Evolutionary conservation across 768 basidiomycete genomes (phyloP).

Genomic region (Lyophyllum atratum): DNA sequence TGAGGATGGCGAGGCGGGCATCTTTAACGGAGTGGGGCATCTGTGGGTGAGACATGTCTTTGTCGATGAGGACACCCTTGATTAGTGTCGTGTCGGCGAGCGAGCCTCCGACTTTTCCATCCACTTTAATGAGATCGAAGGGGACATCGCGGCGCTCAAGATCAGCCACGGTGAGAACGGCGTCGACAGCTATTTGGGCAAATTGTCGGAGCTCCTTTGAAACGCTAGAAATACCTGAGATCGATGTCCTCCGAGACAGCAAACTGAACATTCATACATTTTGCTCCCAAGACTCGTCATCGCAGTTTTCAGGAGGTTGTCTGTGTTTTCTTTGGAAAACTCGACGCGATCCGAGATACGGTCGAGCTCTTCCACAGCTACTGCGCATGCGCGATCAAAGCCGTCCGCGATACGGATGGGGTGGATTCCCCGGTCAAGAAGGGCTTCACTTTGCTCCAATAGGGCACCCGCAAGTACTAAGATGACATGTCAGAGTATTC

Average conservation of each 20-base stretch:
- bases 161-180: conserved; percentile 93
- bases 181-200: conserved; percentile 97
- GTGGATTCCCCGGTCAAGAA: conserved; percentile 99
- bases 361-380: conserved; percentile 90
- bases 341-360: conserved; percentile 87
- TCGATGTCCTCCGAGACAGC: not conserved
- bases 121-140: conserved; percentile 98
- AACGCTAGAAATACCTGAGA: conserved; percentile 56
- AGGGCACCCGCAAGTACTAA: conserved; percentile 96
- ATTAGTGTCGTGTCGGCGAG: conserved; percentile 94
- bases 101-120: conserved; percentile 97
- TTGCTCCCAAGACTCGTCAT: conserved; percentile 97
- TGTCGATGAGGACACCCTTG: conserved; percentile 97
- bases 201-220: conserved; percentile 96
- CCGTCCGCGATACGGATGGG: conserved; percentile 99
- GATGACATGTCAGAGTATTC: not conserved
- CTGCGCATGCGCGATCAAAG: conserved; percentile 90
- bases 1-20: conserved; percentile 93
- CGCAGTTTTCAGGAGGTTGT: conserved; percentile 90
- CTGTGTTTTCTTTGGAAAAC: conserved; percentile 79
- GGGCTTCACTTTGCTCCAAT: conserved; percentile 88
- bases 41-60: conserved; percentile 99
- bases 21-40: conserved; percentile 91
- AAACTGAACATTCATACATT: conserved; percentile 63
- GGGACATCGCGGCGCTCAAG: conserved; percentile 92